Evolutionary conservation across 495 filamentous ascomycete species (phyloP).

Genomic region (Halenospora varia): DNA sequence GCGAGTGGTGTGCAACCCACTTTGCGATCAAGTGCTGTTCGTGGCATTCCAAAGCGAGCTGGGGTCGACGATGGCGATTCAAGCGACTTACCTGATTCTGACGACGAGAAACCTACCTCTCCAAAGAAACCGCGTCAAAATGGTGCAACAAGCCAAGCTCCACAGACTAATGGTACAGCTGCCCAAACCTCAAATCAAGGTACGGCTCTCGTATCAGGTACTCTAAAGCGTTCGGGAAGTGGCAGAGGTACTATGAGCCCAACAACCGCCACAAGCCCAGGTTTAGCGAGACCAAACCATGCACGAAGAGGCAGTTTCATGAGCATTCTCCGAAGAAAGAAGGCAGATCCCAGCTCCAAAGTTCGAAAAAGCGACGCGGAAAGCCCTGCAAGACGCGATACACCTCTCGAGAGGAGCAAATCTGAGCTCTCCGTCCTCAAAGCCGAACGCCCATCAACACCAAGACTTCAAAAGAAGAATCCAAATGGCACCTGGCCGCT

Average conservation of each 20-base stretch:
- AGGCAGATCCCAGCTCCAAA: constrained; percentile 29
- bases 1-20: constrained; percentile 20
- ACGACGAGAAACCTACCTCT: constrained; percentile 21
- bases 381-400: constrained; percentile 46
- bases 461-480: constrained; percentile 20
- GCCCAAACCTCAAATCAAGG: constrained; percentile 1
- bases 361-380: constrained; percentile 42
- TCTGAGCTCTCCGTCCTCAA: constrained; percentile 31
- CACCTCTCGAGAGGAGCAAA: constrained; percentile 42
- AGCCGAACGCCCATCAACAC: constrained; percentile 1
- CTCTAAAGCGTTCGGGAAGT: constrained; percentile 20
- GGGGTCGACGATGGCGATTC: constrained; percentile 56
- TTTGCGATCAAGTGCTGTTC: constrained; percentile 36
- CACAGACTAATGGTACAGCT: neutral
- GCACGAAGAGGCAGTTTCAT: constrained; percentile 36
- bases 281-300: constrained; percentile 8
- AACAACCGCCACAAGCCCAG: neutral
- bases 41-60: constrained; percentile 57
- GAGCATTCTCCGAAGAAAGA: constrained; percentile 44
- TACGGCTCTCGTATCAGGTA: constrained; percentile 17
- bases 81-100: constrained; percentile 64
- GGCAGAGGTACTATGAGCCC: constrained; percentile 20
- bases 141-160: neutral
- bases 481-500: constrained; percentile 14
- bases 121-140: constrained; percentile 10